phyloP scores from a whole-genome alignment of 2,329 filamentous ascomycete genomes.

The Acarospora socialis region DNA sequence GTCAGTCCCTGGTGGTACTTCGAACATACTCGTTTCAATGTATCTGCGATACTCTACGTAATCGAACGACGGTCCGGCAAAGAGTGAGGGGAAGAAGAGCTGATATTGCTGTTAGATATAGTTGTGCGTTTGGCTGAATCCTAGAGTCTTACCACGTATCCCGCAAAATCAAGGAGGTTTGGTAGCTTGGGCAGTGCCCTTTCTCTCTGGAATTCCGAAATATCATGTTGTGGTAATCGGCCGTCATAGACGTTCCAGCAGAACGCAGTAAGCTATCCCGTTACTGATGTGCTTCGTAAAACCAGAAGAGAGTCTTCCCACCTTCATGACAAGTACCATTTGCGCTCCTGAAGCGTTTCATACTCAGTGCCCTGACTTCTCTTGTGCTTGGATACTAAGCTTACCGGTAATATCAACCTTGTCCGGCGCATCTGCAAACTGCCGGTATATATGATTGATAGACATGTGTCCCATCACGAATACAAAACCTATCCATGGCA shows the following conservation, averaged over 20 bases:
- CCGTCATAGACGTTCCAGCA: constrained; percentile 98
- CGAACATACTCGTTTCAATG: constrained; percentile 91
- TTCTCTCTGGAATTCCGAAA: constrained; percentile 79
- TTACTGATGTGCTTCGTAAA: too few species aligned
- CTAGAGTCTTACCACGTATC: constrained; percentile 53
- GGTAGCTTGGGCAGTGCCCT: constrained; percentile 65
- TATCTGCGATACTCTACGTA: constrained; percentile 84
- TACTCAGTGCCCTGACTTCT: background rate
- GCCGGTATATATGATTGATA: constrained; percentile 70
- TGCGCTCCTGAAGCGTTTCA: constrained; percentile 47
- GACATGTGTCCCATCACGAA: constrained; percentile 96
- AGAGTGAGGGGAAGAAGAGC: constrained; percentile 83
- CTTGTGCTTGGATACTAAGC: constrained; percentile 3
- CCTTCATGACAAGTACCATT: constrained; percentile 97
- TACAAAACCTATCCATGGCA: constrained; percentile 93
- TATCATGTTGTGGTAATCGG: constrained; percentile 57
- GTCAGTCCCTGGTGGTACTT: constrained; percentile 66
- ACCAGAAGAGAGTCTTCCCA: too few species aligned
- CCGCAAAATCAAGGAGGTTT: constrained; percentile 62
- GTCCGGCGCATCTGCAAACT: constrained; percentile 51
- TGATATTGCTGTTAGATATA: constrained; percentile 4
- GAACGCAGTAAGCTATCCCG: constrained; percentile 57
- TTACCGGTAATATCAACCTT: constrained; percentile 67
- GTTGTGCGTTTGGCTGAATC: background rate
- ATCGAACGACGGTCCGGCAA: constrained; percentile 86